Conservation (phyloP, 768 basidiomycete species). For the Astraeus odoratus region DNA sequence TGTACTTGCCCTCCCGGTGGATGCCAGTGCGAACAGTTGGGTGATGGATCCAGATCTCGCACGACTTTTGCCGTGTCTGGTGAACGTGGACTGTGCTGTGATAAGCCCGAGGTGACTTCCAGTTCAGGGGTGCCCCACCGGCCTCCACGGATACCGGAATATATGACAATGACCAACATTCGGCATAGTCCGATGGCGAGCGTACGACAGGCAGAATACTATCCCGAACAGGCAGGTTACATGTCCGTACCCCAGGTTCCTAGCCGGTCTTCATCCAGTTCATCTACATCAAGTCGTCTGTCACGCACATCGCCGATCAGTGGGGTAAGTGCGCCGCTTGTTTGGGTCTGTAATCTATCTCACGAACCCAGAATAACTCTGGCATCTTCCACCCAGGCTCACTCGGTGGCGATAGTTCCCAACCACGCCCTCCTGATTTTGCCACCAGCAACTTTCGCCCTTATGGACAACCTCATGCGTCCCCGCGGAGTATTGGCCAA, state of each 20-base stretch:
- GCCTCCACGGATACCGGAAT: slow-evolving; percentile 24
- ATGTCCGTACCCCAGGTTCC: slow-evolving; percentile 18
- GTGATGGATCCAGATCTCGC: slow-evolving; percentile 15
- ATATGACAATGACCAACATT: slow-evolving; percentile 27
- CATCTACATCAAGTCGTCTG: slow-evolving; percentile 27
- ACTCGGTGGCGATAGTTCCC: slow-evolving; percentile 13
- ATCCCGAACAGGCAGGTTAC: slow-evolving; percentile 18
- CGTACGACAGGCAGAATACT: slow-evolving; percentile 15
- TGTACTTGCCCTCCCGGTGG: slow-evolving; percentile 29
- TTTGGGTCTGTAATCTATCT: not conserved
- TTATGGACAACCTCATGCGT: slow-evolving; percentile 21
- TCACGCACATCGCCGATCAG: slow-evolving; percentile 26
- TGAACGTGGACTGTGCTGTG: slow-evolving; percentile 23
- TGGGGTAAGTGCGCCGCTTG: slow-evolving; percentile 12
- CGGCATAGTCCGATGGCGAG: slow-evolving; percentile 22
- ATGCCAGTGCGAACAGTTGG: slow-evolving; percentile 22
- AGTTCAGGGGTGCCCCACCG: slow-evolving; percentile 8
- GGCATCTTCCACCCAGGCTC: slow-evolving; percentile 15
- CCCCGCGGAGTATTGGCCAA: slow-evolving; percentile 10
- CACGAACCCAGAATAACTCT: slow-evolving; percentile 15
- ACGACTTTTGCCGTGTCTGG: slow-evolving; percentile 28
- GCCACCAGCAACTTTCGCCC: slow-evolving; percentile 6
- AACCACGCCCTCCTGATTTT: slow-evolving; percentile 10
- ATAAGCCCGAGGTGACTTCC: slow-evolving; percentile 11
- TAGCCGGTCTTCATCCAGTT: slow-evolving; percentile 27